These are phyloP conservation scores for Vickermania spadyakhi DNA, from an alignment of 208 protist genomes.

Conservation along the genomic window DNA sequence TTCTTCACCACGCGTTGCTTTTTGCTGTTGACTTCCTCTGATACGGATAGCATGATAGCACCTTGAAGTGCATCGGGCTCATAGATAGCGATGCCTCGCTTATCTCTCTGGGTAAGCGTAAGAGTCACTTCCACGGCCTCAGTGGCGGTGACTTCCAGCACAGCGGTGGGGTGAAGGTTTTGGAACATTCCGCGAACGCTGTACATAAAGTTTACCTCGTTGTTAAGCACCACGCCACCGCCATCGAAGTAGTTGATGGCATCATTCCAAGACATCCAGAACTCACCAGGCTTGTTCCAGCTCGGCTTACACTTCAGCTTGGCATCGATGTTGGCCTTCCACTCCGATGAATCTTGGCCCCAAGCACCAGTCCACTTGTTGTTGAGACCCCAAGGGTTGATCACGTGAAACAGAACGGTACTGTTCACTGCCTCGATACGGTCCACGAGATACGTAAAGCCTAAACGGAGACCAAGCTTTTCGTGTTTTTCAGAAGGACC, in stretches of 20 bases:
- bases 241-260: constrained; percentile 56
- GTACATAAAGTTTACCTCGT: constrained; percentile 22
- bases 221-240: constrained; percentile 31
- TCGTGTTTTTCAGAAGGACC: constrained; percentile 7
- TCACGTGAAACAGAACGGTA: constrained; percentile 31
- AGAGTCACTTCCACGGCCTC: constrained; percentile 28
- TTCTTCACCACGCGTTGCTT: constrained; percentile 8
- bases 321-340: constrained; percentile 19
- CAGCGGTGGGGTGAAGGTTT: constrained; percentile 21
- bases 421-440: constrained; percentile 15
- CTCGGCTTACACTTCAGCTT: constrained; percentile 11
- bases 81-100: constrained; percentile 28
- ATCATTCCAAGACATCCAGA: constrained; percentile 57
- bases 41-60: constrained; percentile 52
- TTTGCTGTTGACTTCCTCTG: constrained; percentile 7
- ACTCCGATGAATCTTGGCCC: constrained; percentile 18
- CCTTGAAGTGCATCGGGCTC: constrained; percentile 16
- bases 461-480: constrained; percentile 19
- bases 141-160: constrained; percentile 34
- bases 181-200: constrained; percentile 47
- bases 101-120: constrained; percentile 62
- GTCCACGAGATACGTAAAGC: constrained; percentile 37
- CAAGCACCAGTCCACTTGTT: constrained; percentile 18
- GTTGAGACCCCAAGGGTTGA: constrained; percentile 21
- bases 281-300: constrained; percentile 11